phyloP scores from a whole-genome alignment of 2,329 filamentous ascomycete genomes.

The Fusarium incarnatum region DNA sequence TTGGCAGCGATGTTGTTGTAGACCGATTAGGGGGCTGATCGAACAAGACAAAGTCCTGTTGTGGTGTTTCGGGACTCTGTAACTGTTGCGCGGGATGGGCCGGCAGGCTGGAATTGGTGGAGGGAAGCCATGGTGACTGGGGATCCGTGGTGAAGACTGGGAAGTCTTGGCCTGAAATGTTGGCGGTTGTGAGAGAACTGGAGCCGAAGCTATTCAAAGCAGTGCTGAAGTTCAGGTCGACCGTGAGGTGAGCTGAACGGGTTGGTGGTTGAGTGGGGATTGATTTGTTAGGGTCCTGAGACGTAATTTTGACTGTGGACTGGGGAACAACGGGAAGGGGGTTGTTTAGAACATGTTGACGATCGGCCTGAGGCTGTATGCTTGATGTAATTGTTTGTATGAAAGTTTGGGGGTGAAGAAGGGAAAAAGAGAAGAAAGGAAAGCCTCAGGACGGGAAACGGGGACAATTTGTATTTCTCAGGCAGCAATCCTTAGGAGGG shows the following conservation, averaged over 20 bases:
- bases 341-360: slow-evolving; percentile 70
- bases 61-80: slow-evolving; percentile 62
- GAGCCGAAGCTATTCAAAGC: slow-evolving; percentile 68
- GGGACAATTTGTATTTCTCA: slow-evolving; percentile 60
- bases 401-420: slow-evolving; percentile 50
- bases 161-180: slow-evolving; percentile 73
- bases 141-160: slow-evolving; percentile 87
- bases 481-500: slow-evolving; percentile 54
- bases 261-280: slow-evolving; percentile 60
- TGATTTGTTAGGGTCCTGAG: slow-evolving; percentile 54
- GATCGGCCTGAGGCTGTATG: slow-evolving; percentile 53
- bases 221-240: slow-evolving; percentile 75
- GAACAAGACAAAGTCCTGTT: slow-evolving; percentile 85
- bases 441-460: slow-evolving; percentile 42
- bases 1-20: slow-evolving; percentile 54
- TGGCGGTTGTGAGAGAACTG: slow-evolving; percentile 68
- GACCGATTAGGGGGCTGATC: slow-evolving; percentile 59
- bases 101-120: slow-evolving; percentile 72
- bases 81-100: slow-evolving; percentile 69
- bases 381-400: slow-evolving; percentile 48
- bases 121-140: slow-evolving; percentile 83
- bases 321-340: slow-evolving; percentile 53
- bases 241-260: slow-evolving; percentile 65
- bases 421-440: slow-evolving; percentile 51
- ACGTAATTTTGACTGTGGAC: slow-evolving; percentile 66